phyloP scores from a whole-genome alignment of 176 grass and related monocot genomes.

The Oryza australiensis region DNA sequence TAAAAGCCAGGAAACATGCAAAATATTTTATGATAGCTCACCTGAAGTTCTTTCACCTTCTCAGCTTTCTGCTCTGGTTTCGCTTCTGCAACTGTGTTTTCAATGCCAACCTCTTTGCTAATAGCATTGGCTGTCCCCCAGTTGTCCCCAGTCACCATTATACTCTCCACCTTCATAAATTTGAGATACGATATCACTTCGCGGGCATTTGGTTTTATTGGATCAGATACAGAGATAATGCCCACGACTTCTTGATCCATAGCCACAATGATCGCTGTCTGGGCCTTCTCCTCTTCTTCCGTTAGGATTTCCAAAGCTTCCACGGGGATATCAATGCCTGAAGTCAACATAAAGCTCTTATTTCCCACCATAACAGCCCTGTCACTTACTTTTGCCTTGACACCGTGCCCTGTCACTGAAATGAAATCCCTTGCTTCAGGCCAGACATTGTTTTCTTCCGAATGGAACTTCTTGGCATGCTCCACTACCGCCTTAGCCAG shows the following conservation, averaged over 20 bases:
- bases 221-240: conserved; percentile 86
- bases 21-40: conserved; percentile 25
- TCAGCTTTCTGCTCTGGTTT: conserved; percentile 84
- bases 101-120: conserved; percentile 73
- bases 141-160: conserved; percentile 98
- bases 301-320: conserved; percentile 71
- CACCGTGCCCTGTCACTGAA: conserved; percentile 77
- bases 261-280: conserved; percentile 75
- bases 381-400: conserved; percentile 54
- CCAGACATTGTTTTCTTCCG: conserved; percentile 62
- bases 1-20: not conserved
- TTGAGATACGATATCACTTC: conserved; percentile 78
- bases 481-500: conserved; percentile 79
- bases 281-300: conserved; percentile 74
- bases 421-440: conserved; percentile 75
- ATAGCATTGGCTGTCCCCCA: conserved; percentile 95
- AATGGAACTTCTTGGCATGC: conserved; percentile 62
- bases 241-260: conserved; percentile 65
- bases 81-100: conserved; percentile 73
- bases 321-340: conserved; percentile 49
- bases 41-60: conserved; percentile 93
- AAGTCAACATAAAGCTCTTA: conserved; percentile 78
- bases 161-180: conserved; percentile 87
- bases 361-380: conserved; percentile 71
- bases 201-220: conserved; percentile 66